Evolutionary conservation across 495 filamentous ascomycete genomes (phyloP).

Genomic region (Schizothecium vesticola): DNA sequence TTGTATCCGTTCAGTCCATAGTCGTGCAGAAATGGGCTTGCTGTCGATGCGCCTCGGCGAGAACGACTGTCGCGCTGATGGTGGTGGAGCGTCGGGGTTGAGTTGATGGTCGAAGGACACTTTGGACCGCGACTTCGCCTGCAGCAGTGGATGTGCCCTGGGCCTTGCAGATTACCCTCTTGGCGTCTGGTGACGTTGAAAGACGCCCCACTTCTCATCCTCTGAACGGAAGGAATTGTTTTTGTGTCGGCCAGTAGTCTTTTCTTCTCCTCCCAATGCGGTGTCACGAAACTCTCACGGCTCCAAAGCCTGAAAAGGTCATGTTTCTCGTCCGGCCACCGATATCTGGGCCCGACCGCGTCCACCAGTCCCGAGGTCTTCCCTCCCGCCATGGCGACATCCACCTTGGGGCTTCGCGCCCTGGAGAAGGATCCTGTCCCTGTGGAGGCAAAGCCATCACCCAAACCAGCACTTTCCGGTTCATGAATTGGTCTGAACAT

Average conservation of each 20-base stretch:
- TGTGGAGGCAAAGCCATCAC: neutral
- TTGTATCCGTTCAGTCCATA: neutral
- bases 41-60: neutral
- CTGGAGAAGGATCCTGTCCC: neutral
- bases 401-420: neutral
- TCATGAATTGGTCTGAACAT: neutral
- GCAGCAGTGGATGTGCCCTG: neutral
- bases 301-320: neutral
- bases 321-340: neutral
- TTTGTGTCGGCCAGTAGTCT: neutral
- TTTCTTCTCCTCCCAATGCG: neutral
- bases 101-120: slow-evolving; percentile 6
- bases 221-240: neutral
- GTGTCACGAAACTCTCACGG: neutral
- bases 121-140: neutral
- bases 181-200: slow-evolving; percentile 2
- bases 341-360: neutral
- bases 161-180: neutral
- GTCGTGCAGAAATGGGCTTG: neutral
- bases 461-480: neutral
- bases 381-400: neutral
- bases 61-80: neutral
- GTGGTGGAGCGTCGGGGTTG: neutral
- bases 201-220: neutral
- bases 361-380: neutral